These are phyloP conservation scores for Lecanosticta acicola DNA, from an alignment of 2,329 filamentous ascomycete species.

Conservation along the genomic window DNA sequence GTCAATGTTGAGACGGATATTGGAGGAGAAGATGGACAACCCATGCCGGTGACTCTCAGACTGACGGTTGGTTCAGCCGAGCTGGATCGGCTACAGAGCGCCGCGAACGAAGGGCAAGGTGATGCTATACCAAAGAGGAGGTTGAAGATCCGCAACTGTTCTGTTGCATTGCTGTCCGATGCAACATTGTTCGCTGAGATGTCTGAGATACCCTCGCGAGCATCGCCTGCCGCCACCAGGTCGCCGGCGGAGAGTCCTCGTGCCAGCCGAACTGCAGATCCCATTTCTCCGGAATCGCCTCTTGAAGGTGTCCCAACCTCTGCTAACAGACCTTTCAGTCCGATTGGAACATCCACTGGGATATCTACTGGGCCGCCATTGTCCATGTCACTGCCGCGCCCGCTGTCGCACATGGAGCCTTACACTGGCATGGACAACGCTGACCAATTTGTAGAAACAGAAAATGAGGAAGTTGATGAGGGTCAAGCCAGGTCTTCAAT, in stretches of 20 bases:
- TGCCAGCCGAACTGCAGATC: not conserved
- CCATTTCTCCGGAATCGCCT: too few species aligned
- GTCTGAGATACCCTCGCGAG: constrained; percentile 15
- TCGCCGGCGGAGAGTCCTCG: not conserved
- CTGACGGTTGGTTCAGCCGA: constrained; percentile 60
- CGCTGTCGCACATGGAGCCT: constrained; percentile 2
- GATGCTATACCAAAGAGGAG: not conserved
- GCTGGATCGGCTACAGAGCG: constrained; percentile 54
- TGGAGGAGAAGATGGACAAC: constrained; percentile 27
- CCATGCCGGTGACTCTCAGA: constrained; percentile 53
- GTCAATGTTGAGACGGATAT: constrained; percentile 59
- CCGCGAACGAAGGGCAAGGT: not conserved
- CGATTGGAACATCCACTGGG: too few species aligned
- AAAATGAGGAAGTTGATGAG: constrained; percentile 31
- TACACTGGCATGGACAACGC: constrained; percentile 26
- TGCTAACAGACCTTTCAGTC: too few species aligned
- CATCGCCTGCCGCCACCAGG: constrained; percentile 11
- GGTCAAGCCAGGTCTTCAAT: constrained; percentile 7
- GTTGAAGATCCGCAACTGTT: constrained; percentile 23
- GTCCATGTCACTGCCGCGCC: not conserved
- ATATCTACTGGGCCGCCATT: too few species aligned
- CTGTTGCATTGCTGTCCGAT: constrained; percentile 26
- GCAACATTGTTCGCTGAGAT: constrained; percentile 19
- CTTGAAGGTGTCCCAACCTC: too few species aligned
- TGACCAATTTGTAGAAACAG: constrained; percentile 40